Base-by-base conservation (phyloP, 768 basidiomycete genomes). In the Asterophora lycoperdoides region DNA sequence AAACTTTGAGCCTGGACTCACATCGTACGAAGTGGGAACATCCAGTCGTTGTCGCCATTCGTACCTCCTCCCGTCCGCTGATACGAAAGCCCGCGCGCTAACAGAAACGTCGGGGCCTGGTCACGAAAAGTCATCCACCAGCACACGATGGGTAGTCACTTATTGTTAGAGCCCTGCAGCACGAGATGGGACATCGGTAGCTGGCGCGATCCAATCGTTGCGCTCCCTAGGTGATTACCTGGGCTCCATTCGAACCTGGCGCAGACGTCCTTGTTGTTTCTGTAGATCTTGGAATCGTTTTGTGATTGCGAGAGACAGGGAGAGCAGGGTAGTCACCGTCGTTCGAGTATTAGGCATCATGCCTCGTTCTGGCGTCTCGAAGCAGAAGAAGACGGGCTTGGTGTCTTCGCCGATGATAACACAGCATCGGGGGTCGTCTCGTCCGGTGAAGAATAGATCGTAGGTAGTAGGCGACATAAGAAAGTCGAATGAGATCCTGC, bases 381-480 rank as follows among this genome's bases (percentile, higher is more conserved):
- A 86, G 60, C 74, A 78, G 61, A 81, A 78, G 68, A 78, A 84
- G 56, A 85, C 65, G 1, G 77, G 77, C 55, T 70, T 74, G 28
- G 68, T 69, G 64, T 79, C 79, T 59, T 82, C 77, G 34, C 85
- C 83, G 56, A 87, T 86, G 68, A 87, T 67, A 49, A 80, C 74
- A 61, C 81, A 84, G 49, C 72, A 74, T 46, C 84, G 79, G 38
- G 85, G 84, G 68, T 88, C 77, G 63, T 83, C 81, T 60, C 71
- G 70, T 47, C 84, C 81, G 40, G 83, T 83, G 72, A 87, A 88
- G 67, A 77, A 86, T 29, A 88, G 66, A 60, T 77, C 68, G 64
- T 73, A 83, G 51, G 74, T 69, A 50, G 71, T 68, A 52, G 68
- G 56, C 53, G 70, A 56, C 68, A 71, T 73, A 58, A 47, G 57